These are phyloP conservation scores for Silene latifolia DNA, from an alignment of 148 eudicot species.

Conservation along the genomic window DNA sequence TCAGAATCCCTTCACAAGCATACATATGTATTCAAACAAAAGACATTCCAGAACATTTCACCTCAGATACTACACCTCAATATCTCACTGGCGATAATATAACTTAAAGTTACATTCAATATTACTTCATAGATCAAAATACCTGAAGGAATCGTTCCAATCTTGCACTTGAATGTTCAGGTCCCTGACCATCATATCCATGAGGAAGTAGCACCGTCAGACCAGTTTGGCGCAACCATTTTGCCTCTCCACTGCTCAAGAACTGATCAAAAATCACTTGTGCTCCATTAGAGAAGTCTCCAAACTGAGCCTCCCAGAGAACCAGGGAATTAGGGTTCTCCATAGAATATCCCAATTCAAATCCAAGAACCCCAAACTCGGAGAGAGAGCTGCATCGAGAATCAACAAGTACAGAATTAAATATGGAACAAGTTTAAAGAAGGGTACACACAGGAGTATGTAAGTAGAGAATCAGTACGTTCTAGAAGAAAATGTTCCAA, in stretches of 20 bases:
- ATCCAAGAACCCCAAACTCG: slow-evolving; percentile 94
- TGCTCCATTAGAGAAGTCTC: slow-evolving; percentile 94
- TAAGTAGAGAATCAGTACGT: not conserved
- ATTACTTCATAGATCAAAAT: not conserved
- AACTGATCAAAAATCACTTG: slow-evolving; percentile 96
- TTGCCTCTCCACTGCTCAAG: slow-evolving; percentile 92
- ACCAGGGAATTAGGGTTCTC: slow-evolving; percentile 96
- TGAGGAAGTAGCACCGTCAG: slow-evolving; percentile 85
- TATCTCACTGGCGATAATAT: not conserved
- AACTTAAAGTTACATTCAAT: not conserved
- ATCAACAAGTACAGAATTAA: not conserved
- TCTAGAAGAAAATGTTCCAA: not conserved
- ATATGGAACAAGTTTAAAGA: not conserved
- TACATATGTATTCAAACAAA: not conserved
- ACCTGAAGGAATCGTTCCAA: slow-evolving; percentile 98
- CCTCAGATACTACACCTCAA: not conserved
- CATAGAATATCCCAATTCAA: slow-evolving; percentile 96
- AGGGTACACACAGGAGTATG: not conserved
- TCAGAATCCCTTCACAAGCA: not conserved
- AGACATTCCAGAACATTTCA: not conserved
- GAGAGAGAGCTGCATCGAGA: slow-evolving; percentile 78
- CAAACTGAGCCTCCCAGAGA: slow-evolving; percentile 98
- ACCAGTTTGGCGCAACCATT: slow-evolving; percentile 92
- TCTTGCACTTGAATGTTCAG: slow-evolving; percentile 96
- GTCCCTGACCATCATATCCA: slow-evolving; percentile 99